These are phyloP conservation scores for Cercospora beticola DNA, from an alignment of 2,329 filamentous ascomycete genomes.

Conservation along the genomic window DNA sequence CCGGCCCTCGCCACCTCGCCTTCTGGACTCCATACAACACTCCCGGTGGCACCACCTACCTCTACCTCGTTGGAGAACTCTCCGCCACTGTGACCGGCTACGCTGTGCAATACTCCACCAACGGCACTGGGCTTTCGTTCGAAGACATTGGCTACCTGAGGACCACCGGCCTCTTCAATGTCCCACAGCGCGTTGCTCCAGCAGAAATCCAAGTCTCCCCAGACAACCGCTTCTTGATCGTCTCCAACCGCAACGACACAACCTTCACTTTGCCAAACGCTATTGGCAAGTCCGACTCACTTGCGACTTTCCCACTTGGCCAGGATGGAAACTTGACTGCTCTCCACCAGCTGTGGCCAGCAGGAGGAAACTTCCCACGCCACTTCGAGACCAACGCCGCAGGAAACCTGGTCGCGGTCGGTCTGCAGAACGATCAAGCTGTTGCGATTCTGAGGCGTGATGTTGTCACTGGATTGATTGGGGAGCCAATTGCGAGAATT, in stretches of 20 bases:
- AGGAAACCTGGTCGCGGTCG: slow-evolving; percentile 65
- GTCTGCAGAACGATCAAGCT: slow-evolving; percentile 60
- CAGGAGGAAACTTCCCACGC: slow-evolving; percentile 65
- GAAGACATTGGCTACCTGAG: slow-evolving; percentile 45
- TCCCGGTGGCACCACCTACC: slow-evolving; percentile 32
- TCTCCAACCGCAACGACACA: slow-evolving; percentile 66
- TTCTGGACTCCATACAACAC: slow-evolving; percentile 39
- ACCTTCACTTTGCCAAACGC: slow-evolving; percentile 52
- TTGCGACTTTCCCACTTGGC: slow-evolving; percentile 63
- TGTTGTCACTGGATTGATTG: slow-evolving; percentile 58
- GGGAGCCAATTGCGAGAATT: slow-evolving; percentile 44
- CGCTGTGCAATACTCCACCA: slow-evolving; percentile 45
- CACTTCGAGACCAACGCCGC: slow-evolving; percentile 66
- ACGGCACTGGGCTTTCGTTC: slow-evolving; percentile 49
- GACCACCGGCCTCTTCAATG: slow-evolving; percentile 48
- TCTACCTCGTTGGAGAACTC: slow-evolving; percentile 51
- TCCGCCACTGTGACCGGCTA: slow-evolving; percentile 52
- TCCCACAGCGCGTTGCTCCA: slow-evolving; percentile 51
- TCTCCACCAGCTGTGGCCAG: slow-evolving; percentile 59
- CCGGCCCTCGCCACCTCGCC: slow-evolving; percentile 40
- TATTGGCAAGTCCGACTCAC: slow-evolving; percentile 54
- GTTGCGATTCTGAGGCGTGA: slow-evolving; percentile 64
- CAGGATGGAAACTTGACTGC: slow-evolving; percentile 54
- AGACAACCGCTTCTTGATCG: slow-evolving; percentile 60
- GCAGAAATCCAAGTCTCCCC: slow-evolving; percentile 56